Conservation (phyloP, 345 rosid genomes). For the Raphanus sativus region DNA sequence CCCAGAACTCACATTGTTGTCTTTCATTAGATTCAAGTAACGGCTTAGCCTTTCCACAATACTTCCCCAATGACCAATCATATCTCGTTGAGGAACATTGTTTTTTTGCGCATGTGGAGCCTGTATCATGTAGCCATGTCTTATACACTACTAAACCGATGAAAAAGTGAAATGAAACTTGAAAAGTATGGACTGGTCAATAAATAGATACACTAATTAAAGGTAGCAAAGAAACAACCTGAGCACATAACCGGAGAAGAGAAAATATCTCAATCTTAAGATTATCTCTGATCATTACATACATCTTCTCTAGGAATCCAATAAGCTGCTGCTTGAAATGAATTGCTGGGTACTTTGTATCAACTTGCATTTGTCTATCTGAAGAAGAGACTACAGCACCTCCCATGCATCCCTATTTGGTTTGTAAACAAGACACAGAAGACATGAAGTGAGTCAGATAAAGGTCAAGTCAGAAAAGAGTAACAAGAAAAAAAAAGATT, state of each 20-base stretch:
- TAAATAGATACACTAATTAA: not conserved
- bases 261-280: constrained; percentile 96
- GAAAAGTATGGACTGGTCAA: constrained; percentile 3
- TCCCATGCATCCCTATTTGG: constrained; percentile 65
- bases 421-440: constrained; percentile 24
- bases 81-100: constrained; percentile 92
- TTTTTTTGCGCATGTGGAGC: constrained; percentile 96
- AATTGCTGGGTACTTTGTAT: constrained; percentile 92
- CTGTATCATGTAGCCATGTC: constrained; percentile 44
- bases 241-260: constrained; percentile 86
- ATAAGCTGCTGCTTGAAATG: constrained; percentile 98
- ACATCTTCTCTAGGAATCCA: constrained; percentile 96
- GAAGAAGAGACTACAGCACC: constrained; percentile 79
- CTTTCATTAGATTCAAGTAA: constrained; percentile 70
- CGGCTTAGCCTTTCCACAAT: constrained; percentile 82
- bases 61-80: constrained; percentile 96
- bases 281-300: constrained; percentile 97
- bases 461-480: constrained; percentile 10
- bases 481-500: not conserved
- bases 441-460: constrained; percentile 9
- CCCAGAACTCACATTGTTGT: constrained; percentile 64
- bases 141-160: not conserved
- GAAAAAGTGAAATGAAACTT: not conserved
- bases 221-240: constrained; percentile 53
- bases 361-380: constrained; percentile 81